These are phyloP conservation scores for Penicillium sp. DNA, from an alignment of 2,329 filamentous ascomycete genomes.

Conservation along the genomic window DNA sequence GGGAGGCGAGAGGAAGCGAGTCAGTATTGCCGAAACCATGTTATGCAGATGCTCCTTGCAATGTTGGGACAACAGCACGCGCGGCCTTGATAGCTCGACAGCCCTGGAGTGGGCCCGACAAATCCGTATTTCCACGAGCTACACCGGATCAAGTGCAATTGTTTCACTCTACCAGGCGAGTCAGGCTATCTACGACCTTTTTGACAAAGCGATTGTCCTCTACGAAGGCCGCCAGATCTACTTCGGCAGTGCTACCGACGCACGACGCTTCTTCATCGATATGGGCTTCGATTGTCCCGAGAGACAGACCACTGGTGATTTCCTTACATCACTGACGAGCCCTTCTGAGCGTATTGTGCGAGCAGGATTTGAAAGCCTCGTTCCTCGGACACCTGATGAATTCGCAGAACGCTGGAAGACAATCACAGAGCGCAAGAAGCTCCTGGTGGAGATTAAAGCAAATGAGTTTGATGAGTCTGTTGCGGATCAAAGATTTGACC, in stretches of 20 bases:
- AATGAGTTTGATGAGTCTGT: conserved; percentile 40
- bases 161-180: conserved; percentile 57
- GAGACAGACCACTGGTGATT: conserved; percentile 69
- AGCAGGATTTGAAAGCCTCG: conserved; percentile 60
- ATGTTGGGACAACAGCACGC: conserved; percentile 50
- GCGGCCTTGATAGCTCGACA: conserved; percentile 54
- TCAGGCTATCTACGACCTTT: conserved; percentile 54
- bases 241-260: conserved; percentile 63
- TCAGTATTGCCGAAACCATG: conserved; percentile 57
- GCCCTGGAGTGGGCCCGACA: conserved; percentile 57
- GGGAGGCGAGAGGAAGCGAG: conserved; percentile 61
- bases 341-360: conserved; percentile 58
- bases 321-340: conserved; percentile 68
- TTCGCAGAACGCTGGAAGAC: conserved; percentile 60
- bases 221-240: conserved; percentile 77
- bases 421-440: conserved; percentile 47
- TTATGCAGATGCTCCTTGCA: conserved; percentile 49
- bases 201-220: conserved; percentile 70
- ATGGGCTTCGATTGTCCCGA: conserved; percentile 69
- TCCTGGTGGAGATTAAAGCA: conserved; percentile 43
- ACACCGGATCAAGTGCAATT: conserved; percentile 49
- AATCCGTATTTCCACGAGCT: conserved; percentile 50
- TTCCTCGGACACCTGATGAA: conserved; percentile 69
- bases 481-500: conserved; percentile 35
- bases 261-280: conserved; percentile 65